Evolutionary conservation across 2,329 filamentous ascomycete genomes (phyloP), one percentile per base, ranked within the genome.

Genomic region (Paracoccidioides brasiliensis): DNA sequence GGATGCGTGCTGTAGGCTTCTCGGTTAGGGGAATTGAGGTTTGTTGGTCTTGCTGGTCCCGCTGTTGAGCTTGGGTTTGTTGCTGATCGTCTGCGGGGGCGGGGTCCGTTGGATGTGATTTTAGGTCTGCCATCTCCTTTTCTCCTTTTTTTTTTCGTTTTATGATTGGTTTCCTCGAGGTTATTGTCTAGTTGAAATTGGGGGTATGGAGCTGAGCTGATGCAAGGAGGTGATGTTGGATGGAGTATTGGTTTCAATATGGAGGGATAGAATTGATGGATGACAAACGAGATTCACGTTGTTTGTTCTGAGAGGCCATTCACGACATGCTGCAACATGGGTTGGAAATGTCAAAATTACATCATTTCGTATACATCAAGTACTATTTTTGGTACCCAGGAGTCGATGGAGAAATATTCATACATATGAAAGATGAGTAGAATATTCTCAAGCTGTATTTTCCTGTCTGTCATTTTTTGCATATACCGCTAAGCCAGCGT

Each of bases 1-100:
- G 69, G 53, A 70, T 60, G 37, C 59, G 62, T 46, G 59, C 55
- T 7, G 58, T 52, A 1, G 57, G 61, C 10, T 55, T 52, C 38
- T 53, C 55, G 41, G n/a, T 45, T 30, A 58, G 41, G 44, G 54
- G 46, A n/a, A 54, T 48, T 41, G 54, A 22, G 3, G 44, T 5
- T 37, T 54, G 54, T 30, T 52, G 40, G 9, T 33, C 30, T 9
- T 32, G 15, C 8, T 54, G n/a, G 22, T 14, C 22, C 14, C 15
- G 52, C 30, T 33, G 22, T 3, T 32, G 28, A 10, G 40, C n/a
- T 49, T 49, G 32, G 6, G 7, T 4, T 33, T 49, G 45, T 10
- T 22, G 45, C 37, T 15, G 7, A 15, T 22, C 9, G 32, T 37
- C n/a, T 7, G 45, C 3, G n/a, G 32, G 28, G 32, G 45, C 6